Evolutionary conservation across 164 flowering plant species (phyloP), one percentile per base, ranked within the genome.

Genomic region (Berberis vulgaris): DNA sequence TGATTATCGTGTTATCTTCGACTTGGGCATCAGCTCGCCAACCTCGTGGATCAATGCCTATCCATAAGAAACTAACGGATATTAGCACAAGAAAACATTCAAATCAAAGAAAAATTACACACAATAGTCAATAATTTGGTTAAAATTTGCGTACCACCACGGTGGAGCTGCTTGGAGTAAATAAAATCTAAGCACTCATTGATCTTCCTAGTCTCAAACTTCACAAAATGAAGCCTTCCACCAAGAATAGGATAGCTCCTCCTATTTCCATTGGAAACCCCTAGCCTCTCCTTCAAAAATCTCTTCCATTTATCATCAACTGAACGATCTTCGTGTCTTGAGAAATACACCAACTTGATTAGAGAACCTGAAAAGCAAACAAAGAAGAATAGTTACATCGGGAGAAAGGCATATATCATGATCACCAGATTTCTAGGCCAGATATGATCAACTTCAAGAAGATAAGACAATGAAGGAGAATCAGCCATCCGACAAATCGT

Each of bases 191-290:
- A 76, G 80, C 96, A 91, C 60, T 91, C 95, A 67, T 80, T 84
- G 8, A 94, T 81, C 78, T 94, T 89, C 66, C 65, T 66, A n/a
- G 99, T 91, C 81, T 94, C 99, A 79, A 94, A 94, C 79, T 94
- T 94, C 54, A 94, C 99, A 77, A 94, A 94, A 82, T 94, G 99
- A 52, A 94, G 90, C 61, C 96, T 79, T 45, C 99, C 99, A 12
- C 99, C 99, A 80, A 91, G 97, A 75, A 91, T 76, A 6, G 97
- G 99, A 67, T 82, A 89, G 78, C 84, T 88, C 76, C 95, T 84
- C 67, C 91, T 84, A 54, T 64, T 85, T 60, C 85, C 88, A 80
- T 85, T 89, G 47, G 88, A 65, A 61, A 89, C 59, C 5, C 91
- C 93, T 65, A 84, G 62, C 74, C 81, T 83, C 67, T 78, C 79